These are phyloP conservation scores for Trichoderma sp. DNA, from an alignment of 2,329 filamentous ascomycete genomes.

Conservation along the genomic window DNA sequence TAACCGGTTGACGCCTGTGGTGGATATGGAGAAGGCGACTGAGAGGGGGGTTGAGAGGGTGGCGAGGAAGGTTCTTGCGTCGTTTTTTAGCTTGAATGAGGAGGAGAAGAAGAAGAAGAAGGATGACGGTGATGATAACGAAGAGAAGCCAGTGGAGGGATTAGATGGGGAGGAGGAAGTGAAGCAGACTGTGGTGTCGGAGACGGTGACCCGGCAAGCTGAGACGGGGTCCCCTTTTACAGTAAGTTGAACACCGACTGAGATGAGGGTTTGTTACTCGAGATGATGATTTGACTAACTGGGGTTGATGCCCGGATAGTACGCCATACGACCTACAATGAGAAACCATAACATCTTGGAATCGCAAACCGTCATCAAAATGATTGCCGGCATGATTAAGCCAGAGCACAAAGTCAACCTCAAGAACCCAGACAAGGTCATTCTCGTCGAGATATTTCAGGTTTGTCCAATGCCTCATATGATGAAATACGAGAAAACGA, in stretches of 20 bases:
- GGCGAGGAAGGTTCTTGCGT: conserved; percentile 58
- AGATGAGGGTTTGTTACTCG: background rate
- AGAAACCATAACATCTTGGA: conserved; percentile 69
- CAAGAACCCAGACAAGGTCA: conserved; percentile 71
- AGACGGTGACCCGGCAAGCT: conserved; percentile 14
- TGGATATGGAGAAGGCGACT: conserved; percentile 60
- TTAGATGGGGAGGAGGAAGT: conserved; percentile 43
- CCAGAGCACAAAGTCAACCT: conserved; percentile 72
- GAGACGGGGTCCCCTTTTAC: conserved; percentile 32
- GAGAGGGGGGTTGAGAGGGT: conserved; percentile 65
- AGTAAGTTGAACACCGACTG: conserved; percentile 36
- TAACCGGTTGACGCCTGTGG: conserved; percentile 55
- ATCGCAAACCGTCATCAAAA: conserved; percentile 66
- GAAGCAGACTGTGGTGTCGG: conserved; percentile 8
- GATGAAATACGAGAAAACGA: background rate
- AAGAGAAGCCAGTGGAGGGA: conserved; percentile 38
- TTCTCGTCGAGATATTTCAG: conserved; percentile 78
- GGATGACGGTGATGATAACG: background rate
- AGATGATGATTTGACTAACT: background rate
- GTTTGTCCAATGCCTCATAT: conserved; percentile 41
- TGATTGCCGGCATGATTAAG: conserved; percentile 63
- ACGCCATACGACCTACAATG: conserved; percentile 77
- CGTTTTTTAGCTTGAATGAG: conserved; percentile 55
- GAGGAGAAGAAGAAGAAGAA: conserved; percentile 22
- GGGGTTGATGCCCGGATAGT: conserved; percentile 50